Base-by-base conservation (phyloP, 2,329 filamentous ascomycete genomes). In the Exophiala sideris region DNA sequence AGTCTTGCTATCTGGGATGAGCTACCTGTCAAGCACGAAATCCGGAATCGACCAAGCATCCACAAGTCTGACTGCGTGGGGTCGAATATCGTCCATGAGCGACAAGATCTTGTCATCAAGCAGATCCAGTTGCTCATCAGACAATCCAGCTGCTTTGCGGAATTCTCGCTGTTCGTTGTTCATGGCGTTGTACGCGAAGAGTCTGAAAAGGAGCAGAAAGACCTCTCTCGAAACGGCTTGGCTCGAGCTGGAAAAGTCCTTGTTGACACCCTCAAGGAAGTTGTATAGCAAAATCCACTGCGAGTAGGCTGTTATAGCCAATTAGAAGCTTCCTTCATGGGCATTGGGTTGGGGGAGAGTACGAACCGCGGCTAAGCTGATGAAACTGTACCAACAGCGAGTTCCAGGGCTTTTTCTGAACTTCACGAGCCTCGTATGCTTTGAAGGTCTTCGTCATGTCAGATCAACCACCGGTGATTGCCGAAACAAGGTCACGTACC, bases 201-300 rank as follows among this genome's bases (percentile, higher is more conserved):
- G 79, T 11, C 82, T n/a, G 79, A 85, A 87, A 34, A 87, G 76
- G 70, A 83, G 80, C 63, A 90, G 71, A 8, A 88, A 65, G 1
- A 70, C 70, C 8, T 79, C 71, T 0, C 84, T 87, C 53, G 78
- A 75, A 0, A 75, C 64, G 65, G 85, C 81, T 29, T 88, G 72
- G n/a, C 79, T 74, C 10, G 74, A 68, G n/a, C 70, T 70, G 8
- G 80, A 76, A 6, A 76, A 65, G 6, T 77, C 71, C 3, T 76
- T 76, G 5, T 76, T 76, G 14, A 92, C 81, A 2, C 81, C 76
- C 3, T 83, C 76, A 72, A 92, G 89, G 73, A 90, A 90, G 75
- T 84, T 87, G 76, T 87, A 88, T 57, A 89, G 86, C 0, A 89
- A 79, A 60, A 89, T 78, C 69, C 88, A 89, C 70, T 91, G 85